Evolutionary conservation across 2,329 filamentous ascomycete genomes (phyloP).

Genomic region (Keithomyces neogunnii): DNA sequence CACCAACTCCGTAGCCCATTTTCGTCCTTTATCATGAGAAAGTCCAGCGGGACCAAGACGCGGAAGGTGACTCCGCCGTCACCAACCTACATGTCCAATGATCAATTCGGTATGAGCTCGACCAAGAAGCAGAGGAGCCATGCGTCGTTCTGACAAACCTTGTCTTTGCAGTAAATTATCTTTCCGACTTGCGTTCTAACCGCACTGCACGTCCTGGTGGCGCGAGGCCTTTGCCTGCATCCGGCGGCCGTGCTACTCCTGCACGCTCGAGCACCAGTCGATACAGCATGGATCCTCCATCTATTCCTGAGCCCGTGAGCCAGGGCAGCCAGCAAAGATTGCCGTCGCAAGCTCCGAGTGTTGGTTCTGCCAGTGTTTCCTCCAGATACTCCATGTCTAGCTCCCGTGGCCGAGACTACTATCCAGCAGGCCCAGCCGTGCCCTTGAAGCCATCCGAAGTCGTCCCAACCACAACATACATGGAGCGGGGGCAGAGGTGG

Average conservation of each 20-base stretch:
- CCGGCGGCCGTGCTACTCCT: slow-evolving; percentile 19
- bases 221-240: slow-evolving; percentile 52
- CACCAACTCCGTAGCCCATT: neutral
- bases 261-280: slow-evolving; percentile 22
- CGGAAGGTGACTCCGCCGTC: slow-evolving; percentile 54
- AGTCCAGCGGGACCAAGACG: slow-evolving; percentile 25
- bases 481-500: slow-evolving; percentile 66
- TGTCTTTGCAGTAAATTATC: slow-evolving; percentile 51
- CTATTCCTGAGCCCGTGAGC: slow-evolving; percentile 19
- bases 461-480: slow-evolving; percentile 59
- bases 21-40: slow-evolving; percentile 16
- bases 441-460: slow-evolving; percentile 51
- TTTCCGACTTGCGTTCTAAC: slow-evolving; percentile 61
- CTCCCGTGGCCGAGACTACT: slow-evolving; percentile 42
- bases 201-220: slow-evolving; percentile 61
- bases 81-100: slow-evolving; percentile 56
- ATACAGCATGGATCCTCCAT: slow-evolving; percentile 22
- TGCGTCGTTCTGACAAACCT: slow-evolving; percentile 1
- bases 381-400: slow-evolving; percentile 42
- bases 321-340: slow-evolving; percentile 16
- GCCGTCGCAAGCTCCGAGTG: slow-evolving; percentile 28
- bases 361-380: slow-evolving; percentile 34
- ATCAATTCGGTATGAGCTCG: slow-evolving; percentile 50
- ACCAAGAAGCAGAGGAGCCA: neutral
- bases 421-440: slow-evolving; percentile 31